These are phyloP conservation scores for Cupressus sempervirens DNA, from an alignment of 75 land plant species.

Conservation along the genomic window DNA sequence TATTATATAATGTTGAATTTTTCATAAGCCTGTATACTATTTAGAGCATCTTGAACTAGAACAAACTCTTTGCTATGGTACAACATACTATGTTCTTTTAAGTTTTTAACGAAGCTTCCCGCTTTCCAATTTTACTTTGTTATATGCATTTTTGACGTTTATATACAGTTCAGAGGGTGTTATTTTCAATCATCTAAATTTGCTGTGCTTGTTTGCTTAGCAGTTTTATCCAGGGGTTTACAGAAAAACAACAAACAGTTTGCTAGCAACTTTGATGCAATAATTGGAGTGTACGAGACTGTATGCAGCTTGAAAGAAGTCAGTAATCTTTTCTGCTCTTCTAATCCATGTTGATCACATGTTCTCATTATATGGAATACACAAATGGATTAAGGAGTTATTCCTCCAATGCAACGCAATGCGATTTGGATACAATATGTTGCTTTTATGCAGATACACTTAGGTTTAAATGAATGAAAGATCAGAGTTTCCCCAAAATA, in stretches of 20 bases:
- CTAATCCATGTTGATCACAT: not conserved
- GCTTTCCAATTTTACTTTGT: not conserved
- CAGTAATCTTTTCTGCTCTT: not conserved
- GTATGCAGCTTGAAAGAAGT: constrained; percentile 77
- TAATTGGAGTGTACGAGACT: constrained; percentile 69
- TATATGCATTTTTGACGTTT: not conserved
- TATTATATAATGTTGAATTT: too few species aligned
- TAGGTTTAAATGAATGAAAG: not conserved
- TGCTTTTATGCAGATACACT: constrained; percentile 3
- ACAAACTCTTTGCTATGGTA: too few species aligned
- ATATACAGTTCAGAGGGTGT: not conserved
- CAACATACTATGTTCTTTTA: too few species aligned
- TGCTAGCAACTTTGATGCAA: constrained; percentile 53
- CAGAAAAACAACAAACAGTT: constrained; percentile 20
- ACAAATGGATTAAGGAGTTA: not conserved
- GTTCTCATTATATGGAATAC: constrained; percentile 8
- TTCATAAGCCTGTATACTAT: too few species aligned
- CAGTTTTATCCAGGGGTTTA: not conserved
- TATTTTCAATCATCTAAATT: not conserved
- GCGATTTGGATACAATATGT: not conserved
- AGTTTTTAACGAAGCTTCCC: not conserved
- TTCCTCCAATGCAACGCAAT: not conserved
- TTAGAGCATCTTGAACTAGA: too few species aligned
- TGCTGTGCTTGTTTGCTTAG: not conserved
- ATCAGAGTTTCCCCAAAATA: not conserved